Evolutionary conservation across 2,329 filamentous ascomycete species (phyloP).

Genomic region (Aspergillus tamarii): DNA sequence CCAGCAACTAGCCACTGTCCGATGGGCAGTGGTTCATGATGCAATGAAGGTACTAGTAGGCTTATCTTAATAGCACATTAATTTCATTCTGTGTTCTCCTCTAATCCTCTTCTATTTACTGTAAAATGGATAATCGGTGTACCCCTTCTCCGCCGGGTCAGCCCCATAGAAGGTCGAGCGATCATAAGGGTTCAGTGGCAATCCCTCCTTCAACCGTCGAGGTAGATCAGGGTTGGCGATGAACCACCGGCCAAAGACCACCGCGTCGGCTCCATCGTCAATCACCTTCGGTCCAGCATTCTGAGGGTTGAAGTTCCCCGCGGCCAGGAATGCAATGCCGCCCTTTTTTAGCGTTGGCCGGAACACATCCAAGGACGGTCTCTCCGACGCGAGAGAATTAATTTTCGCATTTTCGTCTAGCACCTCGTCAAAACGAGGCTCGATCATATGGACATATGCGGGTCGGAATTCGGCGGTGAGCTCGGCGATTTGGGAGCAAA

Average conservation of each 20-base stretch:
- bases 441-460: not conserved
- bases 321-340: not conserved
- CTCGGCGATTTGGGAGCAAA: not conserved
- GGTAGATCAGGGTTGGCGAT: constrained; percentile 51
- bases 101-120: not conserved
- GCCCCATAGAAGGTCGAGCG: constrained; percentile 47
- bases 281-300: not conserved
- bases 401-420: not conserved
- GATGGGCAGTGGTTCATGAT: not conserved
- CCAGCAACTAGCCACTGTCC: not conserved
- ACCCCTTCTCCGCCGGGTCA: constrained; percentile 35
- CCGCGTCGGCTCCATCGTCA: constrained; percentile 25
- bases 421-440: not conserved
- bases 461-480: not conserved
- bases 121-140: constrained; percentile 43
- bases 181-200: constrained; percentile 43
- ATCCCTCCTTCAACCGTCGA: constrained; percentile 38
- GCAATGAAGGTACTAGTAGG: not conserved
- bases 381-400: not conserved
- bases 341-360: not conserved
- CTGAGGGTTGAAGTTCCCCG: not conserved
- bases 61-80: not conserved
- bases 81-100: not conserved
- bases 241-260: constrained; percentile 45
- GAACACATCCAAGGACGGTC: not conserved